Evolutionary conservation across 2,329 filamentous ascomycete species (phyloP), one percentile per base, ranked within the genome.

Genomic region (Claviceps digitariae): DNA sequence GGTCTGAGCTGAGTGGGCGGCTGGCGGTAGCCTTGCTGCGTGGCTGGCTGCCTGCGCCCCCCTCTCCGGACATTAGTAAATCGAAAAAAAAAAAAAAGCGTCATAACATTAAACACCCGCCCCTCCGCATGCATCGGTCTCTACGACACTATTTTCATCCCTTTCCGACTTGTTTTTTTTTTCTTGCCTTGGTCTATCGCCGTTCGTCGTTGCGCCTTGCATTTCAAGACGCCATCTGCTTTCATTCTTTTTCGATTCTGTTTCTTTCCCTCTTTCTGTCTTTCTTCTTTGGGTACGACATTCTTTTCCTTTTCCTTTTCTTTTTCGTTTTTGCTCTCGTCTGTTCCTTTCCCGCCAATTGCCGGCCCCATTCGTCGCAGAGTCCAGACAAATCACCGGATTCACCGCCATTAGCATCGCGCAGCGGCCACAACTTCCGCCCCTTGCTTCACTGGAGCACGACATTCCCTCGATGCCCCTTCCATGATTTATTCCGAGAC

Each of bases 401-500:
- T 15, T 25, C 41, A 17, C 34, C 41, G 21, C 13, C 41, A 44
- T 23, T 7, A 7, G 41, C 5, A 15, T 25, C 21, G 25, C 41
- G 41, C 41, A 25, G 41, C 41, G 41, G 41, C 41, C 21, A 44
- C 41, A 12, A 44, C 41, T 23, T 13, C 20, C 12, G 15, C 41
- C 40, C 23, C 41, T 44, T 13, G 41, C 27, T 27, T n/a, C 27
- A 4, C 12, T 15, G 3, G 34, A 31, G 41, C 41, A 44, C 41
- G 20, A 23, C 13, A 23, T 47, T 27, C 2, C 4, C 27, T 8
- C 23, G 45, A 47, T 17, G 27, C n/a, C 45, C 45, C 15, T 12
- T 47, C 8, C 7, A 46, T 29, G 44, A 17, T 3, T 47, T 23
- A 12, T 43, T 29, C 41, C 21, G 59, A 81, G 45, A 4, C 27